Conservation (phyloP, 1,284 basidiomycete species). For the Schizophyllum commune region DNA sequence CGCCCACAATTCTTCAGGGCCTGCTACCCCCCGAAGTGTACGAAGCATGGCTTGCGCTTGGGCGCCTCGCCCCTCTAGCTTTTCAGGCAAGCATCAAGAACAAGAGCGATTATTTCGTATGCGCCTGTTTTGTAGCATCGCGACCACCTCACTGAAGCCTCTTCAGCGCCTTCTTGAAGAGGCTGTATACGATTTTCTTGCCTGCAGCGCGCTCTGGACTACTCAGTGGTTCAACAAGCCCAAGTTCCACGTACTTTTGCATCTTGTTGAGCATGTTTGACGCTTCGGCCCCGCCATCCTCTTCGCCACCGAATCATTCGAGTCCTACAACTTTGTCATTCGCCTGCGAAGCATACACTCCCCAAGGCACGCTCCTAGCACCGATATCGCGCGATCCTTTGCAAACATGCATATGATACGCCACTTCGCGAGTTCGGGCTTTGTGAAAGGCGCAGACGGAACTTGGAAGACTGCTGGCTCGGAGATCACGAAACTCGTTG, state of each 20-base stretch:
- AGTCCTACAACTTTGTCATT: slow-evolving; percentile 40
- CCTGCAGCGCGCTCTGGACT: slow-evolving; percentile 19
- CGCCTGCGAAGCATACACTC: slow-evolving; percentile 30
- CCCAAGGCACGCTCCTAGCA: slow-evolving; percentile 35
- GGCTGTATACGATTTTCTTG: slow-evolving; percentile 24
- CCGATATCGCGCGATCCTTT: slow-evolving; percentile 31
- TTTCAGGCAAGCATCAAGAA: slow-evolving; percentile 28
- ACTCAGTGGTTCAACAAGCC: slow-evolving; percentile 31
- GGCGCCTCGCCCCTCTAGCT: slow-evolving; percentile 22
- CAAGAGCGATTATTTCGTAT: slow-evolving; percentile 22
- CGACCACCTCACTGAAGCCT: not conserved
- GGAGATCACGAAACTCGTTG: no score
- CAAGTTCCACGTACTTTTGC: slow-evolving; percentile 29
- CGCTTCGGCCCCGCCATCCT: slow-evolving; percentile 31
- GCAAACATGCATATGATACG: slow-evolving; percentile 25
- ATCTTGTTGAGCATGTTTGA: slow-evolving; percentile 23
- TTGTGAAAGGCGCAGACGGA: no score
- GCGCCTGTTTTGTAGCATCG: slow-evolving; percentile 5
- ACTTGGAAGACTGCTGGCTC: no score
- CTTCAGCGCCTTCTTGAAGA: slow-evolving; percentile 13
- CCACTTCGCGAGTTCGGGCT: slow-evolving; percentile 21
- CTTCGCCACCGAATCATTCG: slow-evolving; percentile 36
- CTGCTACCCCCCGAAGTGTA: slow-evolving; percentile 15
- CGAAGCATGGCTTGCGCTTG: slow-evolving; percentile 23
- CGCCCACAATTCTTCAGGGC: slow-evolving; percentile 27